Evolutionary conservation across 2,329 filamentous ascomycete species (phyloP).

Genomic region (Botrytis sinoallii): DNA sequence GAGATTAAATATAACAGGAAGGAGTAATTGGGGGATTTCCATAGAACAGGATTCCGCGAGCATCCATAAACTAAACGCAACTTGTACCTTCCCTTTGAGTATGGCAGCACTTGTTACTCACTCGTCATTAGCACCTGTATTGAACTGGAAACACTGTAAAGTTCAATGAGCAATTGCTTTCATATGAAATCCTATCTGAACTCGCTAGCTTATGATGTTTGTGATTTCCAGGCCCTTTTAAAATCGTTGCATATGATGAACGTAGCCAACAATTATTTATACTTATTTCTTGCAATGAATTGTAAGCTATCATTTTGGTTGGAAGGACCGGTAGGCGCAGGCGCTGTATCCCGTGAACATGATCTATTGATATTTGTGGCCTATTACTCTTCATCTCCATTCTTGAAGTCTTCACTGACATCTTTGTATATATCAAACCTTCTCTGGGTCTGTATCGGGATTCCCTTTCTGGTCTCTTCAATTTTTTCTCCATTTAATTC

Average conservation of each 20-base stretch:
- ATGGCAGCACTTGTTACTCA: neutral
- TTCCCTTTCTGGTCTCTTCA: slow-evolving; percentile 72
- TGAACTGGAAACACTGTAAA: neutral
- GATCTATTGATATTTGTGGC: neutral
- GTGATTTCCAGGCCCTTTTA: neutral
- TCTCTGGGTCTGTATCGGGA: slow-evolving; percentile 80
- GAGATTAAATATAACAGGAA: neutral
- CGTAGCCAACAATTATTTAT: neutral
- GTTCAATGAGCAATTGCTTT: neutral
- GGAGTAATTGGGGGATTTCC: neutral
- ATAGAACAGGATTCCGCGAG: neutral
- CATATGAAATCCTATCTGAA: neutral
- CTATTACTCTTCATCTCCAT: neutral
- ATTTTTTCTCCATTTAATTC: slow-evolving; percentile 68
- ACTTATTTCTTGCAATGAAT: neutral
- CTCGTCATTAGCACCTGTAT: neutral
- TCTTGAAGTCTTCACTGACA: slow-evolving; percentile 56
- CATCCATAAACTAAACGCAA: neutral
- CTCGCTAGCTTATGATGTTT: neutral
- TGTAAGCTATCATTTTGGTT: neutral
- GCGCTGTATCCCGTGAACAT: neutral
- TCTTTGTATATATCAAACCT: slow-evolving; percentile 96
- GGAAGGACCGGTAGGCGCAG: neutral
- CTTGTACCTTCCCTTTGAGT: neutral
- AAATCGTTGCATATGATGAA: neutral